These are phyloP conservation scores for Pseudogymnoascus sp. DNA, from an alignment of 2,329 filamentous ascomycete species.

Conservation along the genomic window DNA sequence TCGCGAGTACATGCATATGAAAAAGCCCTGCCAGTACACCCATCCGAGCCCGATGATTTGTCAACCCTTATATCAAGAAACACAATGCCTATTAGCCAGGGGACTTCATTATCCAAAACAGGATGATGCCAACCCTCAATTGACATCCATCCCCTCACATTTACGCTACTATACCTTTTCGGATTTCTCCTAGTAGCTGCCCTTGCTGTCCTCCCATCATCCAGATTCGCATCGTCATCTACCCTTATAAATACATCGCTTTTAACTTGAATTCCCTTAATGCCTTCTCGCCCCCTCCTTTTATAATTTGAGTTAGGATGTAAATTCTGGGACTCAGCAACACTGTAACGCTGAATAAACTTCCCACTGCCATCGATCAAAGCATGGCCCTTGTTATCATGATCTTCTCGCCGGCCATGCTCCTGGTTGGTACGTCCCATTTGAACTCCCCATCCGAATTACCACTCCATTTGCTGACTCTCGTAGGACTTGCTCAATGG, in stretches of 20 bases:
- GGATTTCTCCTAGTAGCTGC: neutral
- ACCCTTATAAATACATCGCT: constrained; percentile 1
- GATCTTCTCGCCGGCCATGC: constrained; percentile 25
- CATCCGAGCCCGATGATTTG: neutral
- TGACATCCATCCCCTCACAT: neutral
- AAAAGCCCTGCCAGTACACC: neutral
- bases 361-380: constrained; percentile 21
- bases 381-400: constrained; percentile 16
- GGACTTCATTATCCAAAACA: neutral
- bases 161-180: neutral
- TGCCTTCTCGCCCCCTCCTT: neutral
- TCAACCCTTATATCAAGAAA: neutral
- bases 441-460: neutral
- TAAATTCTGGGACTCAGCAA: constrained; percentile 29
- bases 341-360: constrained; percentile 22
- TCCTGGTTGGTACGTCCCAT: constrained; percentile 20
- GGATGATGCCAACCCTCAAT: neutral
- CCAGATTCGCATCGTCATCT: neutral
- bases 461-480: neutral
- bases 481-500: constrained; percentile 22
- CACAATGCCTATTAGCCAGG: neutral
- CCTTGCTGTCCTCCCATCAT: neutral
- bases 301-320: no score
- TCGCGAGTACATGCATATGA: neutral
- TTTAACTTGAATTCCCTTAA: neutral